Percentiles rank a stretch among this genome's conserved stretches.
Evolutionary conservation across 176 grass and related monocot genomes (phyloP).

Genomic region (Aegilops umbellulata): DNA sequence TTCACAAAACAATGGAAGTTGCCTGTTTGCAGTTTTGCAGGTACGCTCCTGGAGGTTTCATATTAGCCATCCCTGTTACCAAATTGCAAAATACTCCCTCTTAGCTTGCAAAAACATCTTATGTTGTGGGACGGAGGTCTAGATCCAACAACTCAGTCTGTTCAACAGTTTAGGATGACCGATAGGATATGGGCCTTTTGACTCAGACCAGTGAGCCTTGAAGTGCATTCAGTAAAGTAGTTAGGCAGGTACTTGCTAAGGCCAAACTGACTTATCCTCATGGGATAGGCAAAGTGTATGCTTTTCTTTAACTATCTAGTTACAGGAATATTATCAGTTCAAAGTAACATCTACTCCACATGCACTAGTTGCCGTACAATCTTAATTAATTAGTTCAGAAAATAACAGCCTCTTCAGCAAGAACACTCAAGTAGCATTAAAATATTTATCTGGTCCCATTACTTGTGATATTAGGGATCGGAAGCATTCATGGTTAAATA

Average conservation of each 20-base stretch:
- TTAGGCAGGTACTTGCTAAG: neutral
- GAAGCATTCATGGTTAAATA: neutral
- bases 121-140: too few species aligned
- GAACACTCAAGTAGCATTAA: neutral
- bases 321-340: neutral
- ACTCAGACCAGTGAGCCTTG: neutral
- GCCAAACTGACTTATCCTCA: constrained; percentile 1
- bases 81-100: neutral
- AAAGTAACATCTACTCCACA: neutral
- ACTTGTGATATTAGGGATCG: neutral
- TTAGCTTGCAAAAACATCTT: too few species aligned
- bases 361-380: neutral
- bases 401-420: neutral
- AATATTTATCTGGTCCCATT: neutral
- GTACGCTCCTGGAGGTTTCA: neutral
- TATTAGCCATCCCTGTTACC: neutral
- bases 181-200: neutral
- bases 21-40: neutral
- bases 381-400: neutral
- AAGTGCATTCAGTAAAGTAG: constrained; percentile 17
- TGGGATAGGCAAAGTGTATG: neutral
- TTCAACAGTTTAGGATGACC: neutral
- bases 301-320: neutral
- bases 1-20: neutral
- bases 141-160: too few species aligned